A percentile compares a stretch with the other conserved stretches of the same genome.
Conservation (phyloP, 371 early-diverging fungal genomes). For the Mucor velutinosus region DNA sequence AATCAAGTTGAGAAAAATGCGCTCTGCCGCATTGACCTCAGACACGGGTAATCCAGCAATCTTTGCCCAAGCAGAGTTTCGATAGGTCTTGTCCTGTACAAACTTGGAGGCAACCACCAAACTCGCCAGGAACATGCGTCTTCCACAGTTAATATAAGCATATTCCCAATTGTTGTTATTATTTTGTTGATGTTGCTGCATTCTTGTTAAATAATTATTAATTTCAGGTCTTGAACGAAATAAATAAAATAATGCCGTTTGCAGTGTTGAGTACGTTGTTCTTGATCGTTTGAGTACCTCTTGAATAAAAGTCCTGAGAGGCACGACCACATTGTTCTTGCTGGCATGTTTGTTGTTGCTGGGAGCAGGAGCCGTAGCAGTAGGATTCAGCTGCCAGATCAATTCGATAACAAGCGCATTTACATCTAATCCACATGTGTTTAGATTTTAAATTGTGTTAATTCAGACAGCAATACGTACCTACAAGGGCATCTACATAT, state of each 20-base stretch:
- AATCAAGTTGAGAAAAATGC: constrained; percentile 70
- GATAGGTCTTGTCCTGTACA: constrained; percentile 76
- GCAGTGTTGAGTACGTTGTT: constrained; percentile 79
- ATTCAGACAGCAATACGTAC: constrained; percentile 6
- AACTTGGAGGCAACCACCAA: constrained; percentile 80
- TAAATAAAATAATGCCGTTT: constrained; percentile 71
- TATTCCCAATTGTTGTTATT: constrained; percentile 21
- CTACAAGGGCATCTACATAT: constrained; percentile 34
- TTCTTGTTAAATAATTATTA: constrained; percentile 14
- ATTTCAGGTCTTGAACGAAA: constrained; percentile 54
- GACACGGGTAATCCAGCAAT: constrained; percentile 73
- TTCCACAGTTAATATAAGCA: constrained; percentile 61
- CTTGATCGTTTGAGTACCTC: constrained; percentile 76
- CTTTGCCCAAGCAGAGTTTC: constrained; percentile 82
- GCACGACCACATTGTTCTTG: constrained; percentile 34
- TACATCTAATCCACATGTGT: constrained; percentile 40
- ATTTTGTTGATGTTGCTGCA: constrained; percentile 16
- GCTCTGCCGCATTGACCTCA: constrained; percentile 77
- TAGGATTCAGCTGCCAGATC: constrained; percentile 42
- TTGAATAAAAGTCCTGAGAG: constrained; percentile 70
- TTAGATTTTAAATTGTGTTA: not conserved
- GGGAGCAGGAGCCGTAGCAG: not conserved
- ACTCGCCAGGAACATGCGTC: constrained; percentile 82
- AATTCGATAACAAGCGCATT: constrained; percentile 61
- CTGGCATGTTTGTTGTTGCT: not conserved